Evolutionary conservation across 2,329 filamentous ascomycete genomes (phyloP).

Genomic region (Colletotrichum euphorbiae): DNA sequence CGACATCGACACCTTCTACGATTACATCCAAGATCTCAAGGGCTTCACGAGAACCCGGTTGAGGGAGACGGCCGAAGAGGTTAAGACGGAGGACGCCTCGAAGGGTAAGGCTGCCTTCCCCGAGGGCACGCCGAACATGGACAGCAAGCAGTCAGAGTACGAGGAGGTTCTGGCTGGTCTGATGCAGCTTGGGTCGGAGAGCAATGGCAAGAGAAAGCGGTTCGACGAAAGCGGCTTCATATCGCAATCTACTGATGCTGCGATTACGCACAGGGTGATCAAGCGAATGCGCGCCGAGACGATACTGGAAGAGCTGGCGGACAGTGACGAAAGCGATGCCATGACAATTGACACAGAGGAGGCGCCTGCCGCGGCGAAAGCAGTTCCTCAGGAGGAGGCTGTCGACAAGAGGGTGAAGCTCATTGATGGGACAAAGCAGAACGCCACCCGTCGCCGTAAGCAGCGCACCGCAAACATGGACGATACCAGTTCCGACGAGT

Average conservation of each 20-base stretch:
- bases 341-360: constrained; percentile 42
- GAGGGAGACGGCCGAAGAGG: constrained; percentile 71
- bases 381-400: constrained; percentile 44
- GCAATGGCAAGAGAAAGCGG: constrained; percentile 59
- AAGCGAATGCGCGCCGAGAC: constrained; percentile 74
- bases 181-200: constrained; percentile 50
- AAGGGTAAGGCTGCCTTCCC: constrained; percentile 61
- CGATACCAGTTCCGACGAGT: constrained; percentile 50
- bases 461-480: constrained; percentile 60
- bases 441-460: constrained; percentile 62
- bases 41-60: constrained; percentile 79
- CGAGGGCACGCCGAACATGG: constrained; percentile 59
- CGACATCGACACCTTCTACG: constrained; percentile 76
- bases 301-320: constrained; percentile 66
- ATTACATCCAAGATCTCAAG: constrained; percentile 84
- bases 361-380: constrained; percentile 12
- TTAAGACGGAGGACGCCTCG: constrained; percentile 66
- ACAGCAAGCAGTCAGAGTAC: constrained; percentile 66
- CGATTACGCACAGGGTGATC: constrained; percentile 66
- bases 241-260: constrained; percentile 60
- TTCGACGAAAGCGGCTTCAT: constrained; percentile 67
- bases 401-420: constrained; percentile 55
- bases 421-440: constrained; percentile 61
- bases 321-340: constrained; percentile 56
- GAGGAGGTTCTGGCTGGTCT: constrained; percentile 66